These are phyloP conservation scores for Mrakia hoshinonis DNA, from an alignment of 768 basidiomycete genomes.

Conservation along the genomic window DNA sequence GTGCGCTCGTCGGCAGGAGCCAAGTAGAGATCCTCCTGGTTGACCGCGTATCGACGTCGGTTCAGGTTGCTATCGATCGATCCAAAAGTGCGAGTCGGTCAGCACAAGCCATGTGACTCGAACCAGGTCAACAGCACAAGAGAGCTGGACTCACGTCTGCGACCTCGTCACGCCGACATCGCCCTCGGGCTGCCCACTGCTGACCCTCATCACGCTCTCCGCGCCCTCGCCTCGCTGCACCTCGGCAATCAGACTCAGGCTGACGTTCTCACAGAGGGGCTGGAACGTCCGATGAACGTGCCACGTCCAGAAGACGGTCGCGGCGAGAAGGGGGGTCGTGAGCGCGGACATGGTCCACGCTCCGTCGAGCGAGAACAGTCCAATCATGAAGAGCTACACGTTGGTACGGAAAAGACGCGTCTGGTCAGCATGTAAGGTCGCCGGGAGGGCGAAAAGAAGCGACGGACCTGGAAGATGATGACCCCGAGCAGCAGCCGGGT, in stretches of 20 bases:
- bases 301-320: conserved; percentile 73
- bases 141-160: conserved; percentile 56
- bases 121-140: not conserved
- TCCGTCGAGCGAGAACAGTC: conserved; percentile 71
- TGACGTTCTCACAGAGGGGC: conserved; percentile 50
- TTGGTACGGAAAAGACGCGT: conserved; percentile 47
- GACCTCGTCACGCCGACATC: conserved; percentile 76
- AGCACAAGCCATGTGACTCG: not conserved
- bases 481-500: conserved; percentile 85
- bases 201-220: conserved; percentile 61
- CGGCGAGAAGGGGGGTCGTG: conserved; percentile 65
- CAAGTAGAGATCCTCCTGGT: conserved; percentile 89
- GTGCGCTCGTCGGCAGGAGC: conserved; percentile 89
- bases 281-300: conserved; percentile 58
- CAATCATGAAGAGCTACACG: conserved; percentile 95
- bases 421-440: not conserved
- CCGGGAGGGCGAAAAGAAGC: not conserved
- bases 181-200: conserved; percentile 49
- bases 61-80: conserved; percentile 59
- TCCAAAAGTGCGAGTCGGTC: not conserved
- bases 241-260: conserved; percentile 73
- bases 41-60: conserved; percentile 77
- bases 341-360: conserved; percentile 54
- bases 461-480: conserved; percentile 43
- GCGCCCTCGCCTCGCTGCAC: conserved; percentile 83